A percentile compares a stretch with the other conserved stretches of the same genome.
These are phyloP conservation scores for Colletotrichum sansevieriae DNA, from an alignment of 2,329 filamentous ascomycete species.

Conservation along the genomic window DNA sequence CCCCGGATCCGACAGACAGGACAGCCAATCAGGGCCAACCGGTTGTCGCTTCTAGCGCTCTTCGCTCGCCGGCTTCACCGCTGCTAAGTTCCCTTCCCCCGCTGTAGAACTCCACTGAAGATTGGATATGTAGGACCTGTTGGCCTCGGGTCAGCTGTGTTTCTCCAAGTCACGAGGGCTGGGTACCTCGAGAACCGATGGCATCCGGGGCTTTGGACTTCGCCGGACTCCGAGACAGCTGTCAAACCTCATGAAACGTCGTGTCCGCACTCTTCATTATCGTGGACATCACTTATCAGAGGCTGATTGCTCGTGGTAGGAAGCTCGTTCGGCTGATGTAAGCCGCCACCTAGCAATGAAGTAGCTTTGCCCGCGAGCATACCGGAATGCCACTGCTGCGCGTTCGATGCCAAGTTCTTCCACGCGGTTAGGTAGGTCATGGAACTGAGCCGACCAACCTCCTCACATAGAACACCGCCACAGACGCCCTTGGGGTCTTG, in stretches of 20 bases:
- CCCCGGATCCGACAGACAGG: constrained; percentile 22
- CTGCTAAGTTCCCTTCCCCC: constrained; percentile 18
- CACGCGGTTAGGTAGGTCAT: too few species aligned
- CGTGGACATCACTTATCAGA: background rate
- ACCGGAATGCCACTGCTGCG: too few species aligned
- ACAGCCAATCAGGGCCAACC: constrained; percentile 22
- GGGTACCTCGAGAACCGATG: background rate
- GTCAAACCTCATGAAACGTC: background rate
- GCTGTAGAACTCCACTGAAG: too few species aligned
- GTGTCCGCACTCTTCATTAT: background rate
- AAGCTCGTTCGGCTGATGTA: too few species aligned
- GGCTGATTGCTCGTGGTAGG: background rate
- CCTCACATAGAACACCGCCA: too few species aligned
- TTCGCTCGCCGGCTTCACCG: constrained; percentile 10
- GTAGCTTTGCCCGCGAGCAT: too few species aligned
- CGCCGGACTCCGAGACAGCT: background rate
- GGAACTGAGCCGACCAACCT: too few species aligned
- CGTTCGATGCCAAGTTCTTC: too few species aligned
- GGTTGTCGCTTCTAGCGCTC: constrained; percentile 18
- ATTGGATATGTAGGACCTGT: too few species aligned
- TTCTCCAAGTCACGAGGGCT: constrained; percentile 2
- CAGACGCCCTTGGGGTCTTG: too few species aligned
- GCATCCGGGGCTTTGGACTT: background rate
- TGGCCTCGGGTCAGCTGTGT: too few species aligned
- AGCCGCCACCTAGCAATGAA: too few species aligned